Evolutionary conservation across 139 green algal genomes (phyloP).

Genomic region (Chlorella sp.): DNA sequence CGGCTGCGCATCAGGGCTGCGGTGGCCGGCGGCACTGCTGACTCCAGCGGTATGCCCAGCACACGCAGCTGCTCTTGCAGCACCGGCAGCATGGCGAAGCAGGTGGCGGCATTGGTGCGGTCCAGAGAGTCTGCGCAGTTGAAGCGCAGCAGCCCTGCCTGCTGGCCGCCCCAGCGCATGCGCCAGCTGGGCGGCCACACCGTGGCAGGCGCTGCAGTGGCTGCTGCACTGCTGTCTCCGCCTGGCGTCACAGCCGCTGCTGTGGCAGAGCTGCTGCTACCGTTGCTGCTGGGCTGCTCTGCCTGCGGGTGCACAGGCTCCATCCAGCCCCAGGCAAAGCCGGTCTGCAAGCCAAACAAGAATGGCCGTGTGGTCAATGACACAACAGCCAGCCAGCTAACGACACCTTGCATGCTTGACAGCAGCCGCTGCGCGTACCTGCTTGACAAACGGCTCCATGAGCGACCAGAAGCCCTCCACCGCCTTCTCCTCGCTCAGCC

Average conservation of each 20-base stretch:
- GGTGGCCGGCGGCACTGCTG: conserved; percentile 29
- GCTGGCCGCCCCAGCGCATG: conserved; percentile 62
- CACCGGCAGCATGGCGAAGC: conserved; percentile 80
- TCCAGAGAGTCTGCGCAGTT: conserved; percentile 99
- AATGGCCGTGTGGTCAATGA: too few relatives aligned
- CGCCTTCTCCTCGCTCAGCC: conserved; percentile 83
- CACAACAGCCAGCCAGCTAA: too few relatives aligned
- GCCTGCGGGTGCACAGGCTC: not conserved
- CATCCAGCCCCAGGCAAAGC: conserved; percentile 31
- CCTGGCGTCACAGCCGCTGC: not conserved
- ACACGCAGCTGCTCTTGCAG: conserved; percentile 66
- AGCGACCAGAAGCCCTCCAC: conserved; percentile 93
- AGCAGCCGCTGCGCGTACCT: too few relatives aligned
- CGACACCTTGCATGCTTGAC: too few relatives aligned
- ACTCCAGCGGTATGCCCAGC: conserved; percentile 73
- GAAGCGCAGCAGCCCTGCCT: conserved; percentile 86
- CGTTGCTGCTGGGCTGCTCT: not conserved
- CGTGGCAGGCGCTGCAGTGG: not conserved
- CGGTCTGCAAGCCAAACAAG: too few relatives aligned
- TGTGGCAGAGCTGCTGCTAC: not conserved
- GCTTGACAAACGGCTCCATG: conserved; percentile 59
- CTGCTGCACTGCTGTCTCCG: not conserved
- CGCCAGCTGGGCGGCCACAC: conserved; percentile 57
- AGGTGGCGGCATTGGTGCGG: conserved; percentile 96
- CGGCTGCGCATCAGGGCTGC: conserved; percentile 37